Evolutionary conservation across 768 basidiomycete species (phyloP).

Genomic region (Boletus vermiculosoides): DNA sequence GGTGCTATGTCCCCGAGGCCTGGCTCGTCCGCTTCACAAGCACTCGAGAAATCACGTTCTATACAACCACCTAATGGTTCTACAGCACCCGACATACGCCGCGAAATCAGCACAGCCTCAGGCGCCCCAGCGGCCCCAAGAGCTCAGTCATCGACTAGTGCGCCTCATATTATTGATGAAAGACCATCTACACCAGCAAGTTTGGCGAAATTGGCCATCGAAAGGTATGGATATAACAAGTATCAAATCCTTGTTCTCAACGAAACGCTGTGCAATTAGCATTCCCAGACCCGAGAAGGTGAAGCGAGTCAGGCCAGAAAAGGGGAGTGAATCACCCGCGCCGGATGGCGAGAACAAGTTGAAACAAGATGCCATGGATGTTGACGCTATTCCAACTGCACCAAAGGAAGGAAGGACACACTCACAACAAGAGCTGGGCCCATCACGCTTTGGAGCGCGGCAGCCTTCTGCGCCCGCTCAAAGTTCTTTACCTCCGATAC

Average conservation of each 20-base stretch:
- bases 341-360: constrained; percentile 30
- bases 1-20: constrained; percentile 30
- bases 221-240: constrained; percentile 47
- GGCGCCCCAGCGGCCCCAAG: constrained; percentile 49
- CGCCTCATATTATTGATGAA: constrained; percentile 26
- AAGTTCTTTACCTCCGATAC: constrained; percentile 11
- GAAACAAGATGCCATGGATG: constrained; percentile 37
- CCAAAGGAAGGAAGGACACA: constrained; percentile 29
- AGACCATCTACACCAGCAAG: constrained; percentile 32
- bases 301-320: constrained; percentile 49
- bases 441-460: constrained; percentile 25
- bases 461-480: constrained; percentile 16
- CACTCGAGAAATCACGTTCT: constrained; percentile 33
- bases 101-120: constrained; percentile 28
- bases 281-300: constrained; percentile 81
- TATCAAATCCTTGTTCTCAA: neutral
- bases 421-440: constrained; percentile 16
- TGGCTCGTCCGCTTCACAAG: constrained; percentile 26
- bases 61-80: constrained; percentile 42
- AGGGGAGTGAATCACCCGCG: constrained; percentile 36
- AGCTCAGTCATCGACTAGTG: constrained; percentile 44
- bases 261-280: constrained; percentile 36
- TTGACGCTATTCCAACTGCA: constrained; percentile 26
- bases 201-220: constrained; percentile 59
- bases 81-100: constrained; percentile 39